Conservation (phyloP, 345 rosid species). For the Murraya koenigii region DNA sequence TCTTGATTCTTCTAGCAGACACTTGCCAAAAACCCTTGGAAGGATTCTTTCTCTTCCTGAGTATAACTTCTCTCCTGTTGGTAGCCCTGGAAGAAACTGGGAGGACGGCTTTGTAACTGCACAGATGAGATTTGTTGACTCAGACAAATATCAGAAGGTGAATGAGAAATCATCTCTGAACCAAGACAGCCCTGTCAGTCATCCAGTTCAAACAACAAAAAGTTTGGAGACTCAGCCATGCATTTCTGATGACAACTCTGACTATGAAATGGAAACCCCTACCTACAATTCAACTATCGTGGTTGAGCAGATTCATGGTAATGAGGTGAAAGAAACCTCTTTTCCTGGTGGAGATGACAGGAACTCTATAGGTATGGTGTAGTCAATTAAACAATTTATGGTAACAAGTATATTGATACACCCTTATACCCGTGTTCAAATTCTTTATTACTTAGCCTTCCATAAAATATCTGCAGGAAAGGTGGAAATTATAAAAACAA, state of each 20-base stretch:
- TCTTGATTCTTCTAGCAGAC: conserved; percentile 42
- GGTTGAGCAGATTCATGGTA: conserved; percentile 23
- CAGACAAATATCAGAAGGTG: conserved; percentile 34
- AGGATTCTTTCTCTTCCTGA: conserved; percentile 84
- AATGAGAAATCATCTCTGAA: conserved; percentile 26
- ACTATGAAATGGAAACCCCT: conserved; percentile 21
- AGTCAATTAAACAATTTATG: conserved; percentile 11
- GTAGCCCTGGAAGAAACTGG: conserved; percentile 65
- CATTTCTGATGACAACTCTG: conserved; percentile 29
- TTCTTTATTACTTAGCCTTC: not conserved
- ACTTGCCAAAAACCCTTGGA: conserved; percentile 61
- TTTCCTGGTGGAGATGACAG: conserved; percentile 24
- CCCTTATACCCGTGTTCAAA: not conserved
- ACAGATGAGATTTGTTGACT: conserved; percentile 46
- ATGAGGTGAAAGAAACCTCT: conserved; percentile 30
- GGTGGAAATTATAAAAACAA: conserved; percentile 27
- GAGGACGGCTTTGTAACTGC: conserved; percentile 43
- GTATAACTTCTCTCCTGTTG: conserved; percentile 54
- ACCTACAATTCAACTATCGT: conserved; percentile 21
- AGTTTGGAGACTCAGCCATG: conserved; percentile 25
- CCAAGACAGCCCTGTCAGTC: conserved; percentile 39
- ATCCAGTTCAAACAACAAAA: conserved; percentile 23
- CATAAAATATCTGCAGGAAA: conserved; percentile 28
- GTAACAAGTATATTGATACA: conserved; percentile 9
- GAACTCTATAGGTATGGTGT: conserved; percentile 45